Evolutionary conservation across 306 rosid species (phyloP).

Genomic region (Rosa chinensis): DNA sequence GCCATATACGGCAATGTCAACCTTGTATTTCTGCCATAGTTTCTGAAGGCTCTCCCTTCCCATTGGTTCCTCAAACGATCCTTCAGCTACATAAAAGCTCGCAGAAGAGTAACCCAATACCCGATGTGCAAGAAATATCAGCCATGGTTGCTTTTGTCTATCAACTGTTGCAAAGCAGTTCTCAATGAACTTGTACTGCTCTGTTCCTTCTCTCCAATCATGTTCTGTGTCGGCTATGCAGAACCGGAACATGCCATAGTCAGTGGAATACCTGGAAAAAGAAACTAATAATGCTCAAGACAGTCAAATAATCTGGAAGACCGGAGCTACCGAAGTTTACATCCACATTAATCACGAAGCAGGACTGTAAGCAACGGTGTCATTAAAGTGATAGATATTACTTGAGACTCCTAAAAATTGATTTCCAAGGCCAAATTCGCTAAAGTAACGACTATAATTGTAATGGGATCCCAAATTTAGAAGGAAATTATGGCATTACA

Average conservation of each 20-base stretch:
- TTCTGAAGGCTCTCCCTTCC: conserved; percentile 91
- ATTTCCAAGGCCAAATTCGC: background rate
- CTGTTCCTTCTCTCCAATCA: conserved; percentile 92
- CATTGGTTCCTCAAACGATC: conserved; percentile 97
- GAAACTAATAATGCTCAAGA: conserved; percentile 5
- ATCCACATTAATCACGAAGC: background rate
- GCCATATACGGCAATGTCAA: conserved; percentile 86
- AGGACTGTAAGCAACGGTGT: background rate
- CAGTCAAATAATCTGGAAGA: background rate
- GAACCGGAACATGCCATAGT: conserved; percentile 93
- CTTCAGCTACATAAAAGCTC: conserved; percentile 69
- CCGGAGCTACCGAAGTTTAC: background rate
- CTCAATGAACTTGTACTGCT: conserved; percentile 81
- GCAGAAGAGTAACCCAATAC: conserved; percentile 90
- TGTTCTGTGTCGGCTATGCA: conserved; percentile 93
- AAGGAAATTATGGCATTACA: background rate
- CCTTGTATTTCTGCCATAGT: conserved; percentile 96
- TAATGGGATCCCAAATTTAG: background rate
- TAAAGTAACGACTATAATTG: background rate
- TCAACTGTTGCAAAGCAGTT: conserved; percentile 83
- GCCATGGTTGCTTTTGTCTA: conserved; percentile 95
- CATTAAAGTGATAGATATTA: background rate
- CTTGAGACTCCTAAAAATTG: background rate
- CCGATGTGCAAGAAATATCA: conserved; percentile 89
- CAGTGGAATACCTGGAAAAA: conserved; percentile 64